Evolutionary conservation across 2,329 filamentous ascomycete species (phyloP), one percentile per base, ranked within the genome.

Genomic region (Phaeoacremonium minimum): DNA sequence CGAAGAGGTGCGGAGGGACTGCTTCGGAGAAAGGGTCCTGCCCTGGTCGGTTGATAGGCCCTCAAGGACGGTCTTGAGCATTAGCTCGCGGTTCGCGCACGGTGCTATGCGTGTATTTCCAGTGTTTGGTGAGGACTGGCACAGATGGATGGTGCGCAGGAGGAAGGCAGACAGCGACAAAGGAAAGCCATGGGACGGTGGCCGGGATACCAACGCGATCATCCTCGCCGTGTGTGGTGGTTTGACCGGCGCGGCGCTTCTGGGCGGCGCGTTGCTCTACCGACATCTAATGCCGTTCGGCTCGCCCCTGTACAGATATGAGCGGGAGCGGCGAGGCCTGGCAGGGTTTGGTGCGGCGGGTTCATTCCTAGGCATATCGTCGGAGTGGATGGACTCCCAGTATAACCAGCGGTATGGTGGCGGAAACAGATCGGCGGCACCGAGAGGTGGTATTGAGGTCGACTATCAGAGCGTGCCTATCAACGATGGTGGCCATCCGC

Each of bases 261-360:
- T 39, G 15, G 39, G 42, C 13, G 30, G 36, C 31, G 32, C 35
- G n/a, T 20, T 42, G 28, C 31, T 44, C n/a, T 44, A 44, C 20
- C 39, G 39, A 11, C 42, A 44, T 20, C 26, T 44, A 28, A 34
- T 29, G 28, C 42, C 42, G 8, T 41, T 44, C 5, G 42, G 42
- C 14, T 26, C 42, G 11, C 15, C 33, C 7, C 4, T 44, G 14
- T 39, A 36, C 18, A 26, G 39, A 6, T 44, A 39, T 38, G 39
- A 44, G 33, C 28, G 34, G 36, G 38, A 35, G 30, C 34, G 36
- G 30, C 32, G 37, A 18, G 32, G 33, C 19, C 22, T 26, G 22
- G 22, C 9, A 3, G 35, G 14, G 2, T 38, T 39, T 8, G 42
- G 42, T 18, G 30, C 35, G 15, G 42, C 42, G 2, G 36, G 42